These are phyloP conservation scores for Arabis alpina DNA, from an alignment of 345 rosid species.

Conservation along the genomic window DNA sequence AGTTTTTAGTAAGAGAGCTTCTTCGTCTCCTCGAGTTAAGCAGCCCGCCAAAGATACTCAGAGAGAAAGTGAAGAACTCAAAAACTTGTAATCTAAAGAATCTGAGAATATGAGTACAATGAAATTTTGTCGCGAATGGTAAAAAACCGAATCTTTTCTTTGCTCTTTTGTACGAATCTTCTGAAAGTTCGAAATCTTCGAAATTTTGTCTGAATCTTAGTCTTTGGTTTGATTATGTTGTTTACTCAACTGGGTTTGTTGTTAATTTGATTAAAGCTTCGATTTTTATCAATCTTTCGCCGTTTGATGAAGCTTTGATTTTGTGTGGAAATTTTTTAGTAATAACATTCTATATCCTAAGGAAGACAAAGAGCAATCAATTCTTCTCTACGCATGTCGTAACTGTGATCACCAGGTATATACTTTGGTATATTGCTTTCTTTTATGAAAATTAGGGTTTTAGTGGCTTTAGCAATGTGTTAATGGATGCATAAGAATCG, in stretches of 20 bases:
- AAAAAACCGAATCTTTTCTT: conserved; percentile 20
- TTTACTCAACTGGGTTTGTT: background rate
- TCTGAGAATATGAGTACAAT: conserved; percentile 71
- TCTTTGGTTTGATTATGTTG: background rate
- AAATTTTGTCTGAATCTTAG: background rate
- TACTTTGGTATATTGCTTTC: conserved; percentile 2
- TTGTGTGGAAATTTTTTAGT: conserved; percentile 41
- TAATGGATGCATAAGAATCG: background rate
- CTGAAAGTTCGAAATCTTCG: background rate
- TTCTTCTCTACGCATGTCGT: conserved; percentile 80
- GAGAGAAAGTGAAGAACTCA: background rate
- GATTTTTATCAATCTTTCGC: background rate
- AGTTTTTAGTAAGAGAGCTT: conserved; percentile 2
- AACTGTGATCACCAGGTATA: conserved; percentile 84
- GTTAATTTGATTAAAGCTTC: conserved; percentile 17
- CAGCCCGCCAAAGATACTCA: conserved; percentile 34
- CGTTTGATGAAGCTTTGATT: background rate
- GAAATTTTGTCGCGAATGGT: conserved; percentile 93
- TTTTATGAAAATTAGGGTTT: conserved; percentile 31
- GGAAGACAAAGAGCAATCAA: conserved; percentile 64
- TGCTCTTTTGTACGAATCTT: background rate
- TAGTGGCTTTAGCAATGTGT: background rate
- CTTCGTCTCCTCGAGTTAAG: background rate
- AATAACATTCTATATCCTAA: conserved; percentile 80
- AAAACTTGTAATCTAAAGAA: conserved; percentile 7